Percentiles rank a stretch among this genome's conserved stretches.
phyloP scores from a whole-genome alignment of 78 protist genomes.

The Reticulomyxa filosa region DNA sequence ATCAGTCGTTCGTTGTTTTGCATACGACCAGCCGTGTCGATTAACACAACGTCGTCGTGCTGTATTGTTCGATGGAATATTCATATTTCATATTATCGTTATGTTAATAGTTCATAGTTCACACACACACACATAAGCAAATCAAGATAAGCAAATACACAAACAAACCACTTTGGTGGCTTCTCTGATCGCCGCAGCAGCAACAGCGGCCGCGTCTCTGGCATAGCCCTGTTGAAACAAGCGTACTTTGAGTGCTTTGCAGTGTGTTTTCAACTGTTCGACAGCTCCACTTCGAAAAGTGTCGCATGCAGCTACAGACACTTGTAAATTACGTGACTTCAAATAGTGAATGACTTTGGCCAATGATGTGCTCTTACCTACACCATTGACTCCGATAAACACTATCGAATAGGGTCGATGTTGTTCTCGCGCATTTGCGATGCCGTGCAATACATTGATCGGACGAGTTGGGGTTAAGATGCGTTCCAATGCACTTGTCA shows the following conservation, averaged over 20 bases:
- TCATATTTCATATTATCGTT: too few relatives aligned
- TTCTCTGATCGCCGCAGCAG: neutral
- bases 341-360: slow-evolving; percentile 44
- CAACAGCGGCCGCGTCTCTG: neutral
- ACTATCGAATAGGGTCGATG: slow-evolving; percentile 47
- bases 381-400: slow-evolving; percentile 40
- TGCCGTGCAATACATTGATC: slow-evolving; percentile 51
- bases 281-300: slow-evolving; percentile 82
- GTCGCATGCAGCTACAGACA: slow-evolving; percentile 95
- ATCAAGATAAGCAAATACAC: too few relatives aligned
- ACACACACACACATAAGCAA: too few relatives aligned
- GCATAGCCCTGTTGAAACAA: neutral
- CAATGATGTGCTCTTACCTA: slow-evolving; percentile 79
- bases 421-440: slow-evolving; percentile 12
- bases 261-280: slow-evolving; percentile 1
- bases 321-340: neutral
- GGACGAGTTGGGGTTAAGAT: neutral
- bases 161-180: too few relatives aligned
- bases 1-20: slow-evolving; percentile 88
- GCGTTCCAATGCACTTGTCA: neutral
- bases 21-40: slow-evolving; percentile 98
- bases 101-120: too few relatives aligned
- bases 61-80: neutral
- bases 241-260: neutral
- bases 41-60: slow-evolving; percentile 58